Evolutionary conservation across 2,329 filamentous ascomycete species (phyloP).

Genomic region (Aspergillus tanneri): DNA sequence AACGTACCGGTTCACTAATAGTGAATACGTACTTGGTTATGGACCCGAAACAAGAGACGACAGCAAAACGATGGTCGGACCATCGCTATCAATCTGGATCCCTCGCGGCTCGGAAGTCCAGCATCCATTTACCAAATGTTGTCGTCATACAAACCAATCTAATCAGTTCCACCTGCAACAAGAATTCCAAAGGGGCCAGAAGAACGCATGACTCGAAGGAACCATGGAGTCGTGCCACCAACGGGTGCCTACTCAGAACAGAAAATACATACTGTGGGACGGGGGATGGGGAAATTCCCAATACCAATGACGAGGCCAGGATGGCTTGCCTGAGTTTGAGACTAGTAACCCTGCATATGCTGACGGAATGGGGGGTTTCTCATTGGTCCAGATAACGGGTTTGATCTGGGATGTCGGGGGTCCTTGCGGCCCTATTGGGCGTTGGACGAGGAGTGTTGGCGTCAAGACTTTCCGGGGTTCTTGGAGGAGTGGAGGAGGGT

Average conservation of each 20-base stretch:
- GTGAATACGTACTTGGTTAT: no score
- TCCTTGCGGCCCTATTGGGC: constrained; percentile 21
- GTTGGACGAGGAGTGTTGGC: constrained; percentile 15
- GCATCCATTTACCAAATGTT: background rate
- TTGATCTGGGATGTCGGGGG: constrained; percentile 7
- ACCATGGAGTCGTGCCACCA: constrained; percentile 8
- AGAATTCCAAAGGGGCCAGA: constrained; percentile 3
- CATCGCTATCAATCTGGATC: no score
- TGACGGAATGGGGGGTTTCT: background rate
- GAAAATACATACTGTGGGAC: background rate
- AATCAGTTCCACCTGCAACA: background rate
- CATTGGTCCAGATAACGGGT: constrained; percentile 1
- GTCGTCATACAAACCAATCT: constrained; percentile 1
- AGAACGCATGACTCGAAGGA: constrained; percentile 12
- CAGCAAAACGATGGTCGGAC: no score
- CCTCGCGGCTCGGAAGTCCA: background rate
- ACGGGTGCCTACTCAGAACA: background rate
- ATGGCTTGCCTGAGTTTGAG: constrained; percentile 4
- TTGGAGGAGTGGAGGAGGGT: background rate
- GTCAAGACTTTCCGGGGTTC: constrained; percentile 13
- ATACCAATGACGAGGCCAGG: constrained; percentile 8
- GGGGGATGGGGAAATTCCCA: constrained; percentile 1
- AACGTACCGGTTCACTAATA: no score
- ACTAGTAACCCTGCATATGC: background rate
- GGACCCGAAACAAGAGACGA: no score